Evolutionary conservation across 345 rosid species (phyloP).

Genomic region (Citrus maxima): DNA sequence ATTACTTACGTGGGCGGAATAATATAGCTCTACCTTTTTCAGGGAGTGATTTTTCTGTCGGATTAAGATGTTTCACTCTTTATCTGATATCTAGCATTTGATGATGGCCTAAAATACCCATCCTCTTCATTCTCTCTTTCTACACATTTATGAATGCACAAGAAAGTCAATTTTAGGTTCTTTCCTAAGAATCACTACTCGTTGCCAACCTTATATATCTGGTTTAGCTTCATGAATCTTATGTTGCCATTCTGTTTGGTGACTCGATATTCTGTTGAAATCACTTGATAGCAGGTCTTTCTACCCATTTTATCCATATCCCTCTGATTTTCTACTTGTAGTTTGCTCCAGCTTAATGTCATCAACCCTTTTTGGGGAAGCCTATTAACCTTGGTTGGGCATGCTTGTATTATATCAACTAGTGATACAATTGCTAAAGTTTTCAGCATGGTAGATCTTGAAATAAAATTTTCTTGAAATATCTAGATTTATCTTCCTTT

Average conservation of each 20-base stretch:
- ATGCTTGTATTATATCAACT: slow-evolving; percentile 5
- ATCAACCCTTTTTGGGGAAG: too few relatives aligned
- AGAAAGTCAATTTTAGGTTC: not conserved
- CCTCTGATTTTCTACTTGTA: slow-evolving; percentile 1
- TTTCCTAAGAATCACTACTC: not conserved
- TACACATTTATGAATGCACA: not conserved
- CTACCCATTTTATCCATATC: not conserved
- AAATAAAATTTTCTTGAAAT: not conserved
- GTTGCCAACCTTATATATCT: not conserved
- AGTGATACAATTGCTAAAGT: slow-evolving; percentile 9
- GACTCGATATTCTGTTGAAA: not conserved
- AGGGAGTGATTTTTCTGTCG: not conserved
- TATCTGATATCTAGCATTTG: not conserved
- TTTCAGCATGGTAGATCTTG: slow-evolving; percentile 6
- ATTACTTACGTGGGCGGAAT: not conserved
- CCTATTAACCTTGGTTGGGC: slow-evolving; percentile 15
- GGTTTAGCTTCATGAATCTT: not conserved
- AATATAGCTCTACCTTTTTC: not conserved
- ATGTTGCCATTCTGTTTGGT: not conserved
- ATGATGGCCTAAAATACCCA: not conserved
- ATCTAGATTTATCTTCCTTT: not conserved
- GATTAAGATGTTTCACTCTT: not conserved
- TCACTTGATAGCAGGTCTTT: not conserved
- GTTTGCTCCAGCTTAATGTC: slow-evolving; percentile 3
- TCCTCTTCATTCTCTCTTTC: not conserved